Base-by-base conservation (phyloP, 2,329 filamentous ascomycete species). In the Calycina herbarum region DNA sequence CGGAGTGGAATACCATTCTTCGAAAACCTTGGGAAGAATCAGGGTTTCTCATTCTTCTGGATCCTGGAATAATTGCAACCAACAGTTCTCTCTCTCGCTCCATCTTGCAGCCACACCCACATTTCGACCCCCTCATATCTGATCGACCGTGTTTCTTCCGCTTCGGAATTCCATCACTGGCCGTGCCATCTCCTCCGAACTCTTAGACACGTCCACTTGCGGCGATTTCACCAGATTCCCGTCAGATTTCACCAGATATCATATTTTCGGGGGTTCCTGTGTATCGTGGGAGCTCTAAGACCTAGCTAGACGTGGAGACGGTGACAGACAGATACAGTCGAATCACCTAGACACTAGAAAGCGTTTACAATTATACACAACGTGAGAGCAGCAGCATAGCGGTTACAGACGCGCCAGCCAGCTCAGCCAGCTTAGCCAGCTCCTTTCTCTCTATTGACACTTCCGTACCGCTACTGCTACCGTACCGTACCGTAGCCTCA, bases 81-180 rank as follows among this genome's bases (percentile, higher is more conserved):
- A 5, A 20, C 24, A 11, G n/a, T 8, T 27, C 10, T 27, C 24
- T 33, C 13, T 57, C 24, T 56, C 51, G 11, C 51, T 17, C 54
- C 54, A 57, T 15, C 27, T 57, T 57, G 54, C 54, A 57, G 54
- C 54, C 54, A 61, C 59, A 45, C 17, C 35, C 24, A 20, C 10
- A 45, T 65, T 61, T 59, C 64, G 51, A 57, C 40, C 61, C 62
- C 57, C 57, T 57, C 57, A 45, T 40, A 61, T 45, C 29, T 45
- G 60, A 61, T 60, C 60, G 54, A 57, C 35, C 60, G 60, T 63
- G 61, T 48, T 29, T 51, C 20, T 51, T 51, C 45, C 54, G 7
- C 54, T 57, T 57, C 15, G 13, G 31, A 29, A 15, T 15, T 11
- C 13, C 27, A 57, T 57, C 27, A 29, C 15, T 57, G 24, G 24